A percentile compares a stretch with the other conserved stretches of the same genome.
phyloP scores from a whole-genome alignment of 1,284 basidiomycete genomes.

The Marasmius tenuissimus region DNA sequence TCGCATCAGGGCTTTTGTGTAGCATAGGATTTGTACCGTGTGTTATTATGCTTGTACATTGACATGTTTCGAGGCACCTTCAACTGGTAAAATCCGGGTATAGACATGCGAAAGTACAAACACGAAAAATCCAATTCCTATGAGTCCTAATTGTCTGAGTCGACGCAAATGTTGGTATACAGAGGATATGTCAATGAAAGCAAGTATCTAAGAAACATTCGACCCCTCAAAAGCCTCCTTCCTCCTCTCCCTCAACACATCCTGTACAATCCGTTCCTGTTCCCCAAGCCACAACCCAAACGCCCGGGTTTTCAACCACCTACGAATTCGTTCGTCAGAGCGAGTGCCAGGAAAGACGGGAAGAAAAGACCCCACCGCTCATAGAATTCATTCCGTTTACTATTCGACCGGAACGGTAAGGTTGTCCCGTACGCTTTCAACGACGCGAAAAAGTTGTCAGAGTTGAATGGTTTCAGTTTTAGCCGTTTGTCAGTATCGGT shows the following conservation, averaged over 20 bases:
- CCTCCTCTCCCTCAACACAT: conserved; percentile 39
- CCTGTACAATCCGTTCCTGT: conserved; percentile 69
- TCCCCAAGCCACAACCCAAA: conserved; percentile 77
- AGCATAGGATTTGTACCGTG: too few relatives aligned
- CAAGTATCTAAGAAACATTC: too few relatives aligned
- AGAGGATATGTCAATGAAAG: too few relatives aligned
- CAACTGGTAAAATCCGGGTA: too few relatives aligned
- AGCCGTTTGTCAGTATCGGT: conserved; percentile 38
- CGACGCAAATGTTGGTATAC: too few relatives aligned
- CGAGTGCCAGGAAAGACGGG: neutral
- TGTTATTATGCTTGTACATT: too few relatives aligned
- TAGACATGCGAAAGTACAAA: too few relatives aligned
- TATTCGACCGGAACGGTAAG: conserved; percentile 70
- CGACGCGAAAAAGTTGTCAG: conserved; percentile 77
- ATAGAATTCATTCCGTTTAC: conserved; percentile 71
- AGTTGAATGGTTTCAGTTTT: conserved; percentile 82
- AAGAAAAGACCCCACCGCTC: conserved; percentile 34
- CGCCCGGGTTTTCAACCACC: conserved; percentile 69
- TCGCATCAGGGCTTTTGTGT: too few relatives aligned
- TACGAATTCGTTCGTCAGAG: conserved; percentile 9
- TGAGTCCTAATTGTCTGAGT: too few relatives aligned
- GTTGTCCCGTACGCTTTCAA: conserved; percentile 79
- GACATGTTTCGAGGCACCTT: too few relatives aligned
- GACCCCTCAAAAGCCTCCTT: too few relatives aligned
- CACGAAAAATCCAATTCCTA: too few relatives aligned